Conservation (phyloP, 257 asterid genomes). For the Solanum chmielewskii region DNA sequence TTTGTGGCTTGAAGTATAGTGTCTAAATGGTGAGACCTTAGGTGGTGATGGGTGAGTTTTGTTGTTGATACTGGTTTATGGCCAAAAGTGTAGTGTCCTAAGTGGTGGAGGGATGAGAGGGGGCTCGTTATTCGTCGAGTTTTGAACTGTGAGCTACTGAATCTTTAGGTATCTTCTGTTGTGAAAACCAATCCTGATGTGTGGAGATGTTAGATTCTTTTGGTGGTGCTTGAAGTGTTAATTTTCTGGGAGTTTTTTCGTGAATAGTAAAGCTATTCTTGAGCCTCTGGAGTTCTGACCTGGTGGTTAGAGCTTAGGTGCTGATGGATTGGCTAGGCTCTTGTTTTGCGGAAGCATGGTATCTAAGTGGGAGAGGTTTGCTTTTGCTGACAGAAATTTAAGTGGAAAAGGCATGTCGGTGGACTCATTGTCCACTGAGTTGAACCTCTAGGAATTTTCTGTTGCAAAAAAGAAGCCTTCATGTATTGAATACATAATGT, state of each 20-base stretch:
- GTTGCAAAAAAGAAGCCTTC: neutral
- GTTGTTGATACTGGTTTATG: neutral
- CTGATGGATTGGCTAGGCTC: neutral
- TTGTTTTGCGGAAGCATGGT: neutral
- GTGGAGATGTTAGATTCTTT: neutral
- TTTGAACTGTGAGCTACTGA: neutral
- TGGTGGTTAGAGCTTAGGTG: neutral
- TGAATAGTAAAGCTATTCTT: neutral
- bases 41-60: neutral
- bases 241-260: neutral
- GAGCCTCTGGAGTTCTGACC: neutral
- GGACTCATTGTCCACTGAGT: neutral
- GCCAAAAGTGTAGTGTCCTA: neutral
- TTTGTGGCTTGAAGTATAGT: neutral
- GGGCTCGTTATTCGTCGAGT: neutral
- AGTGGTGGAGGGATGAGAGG: neutral
- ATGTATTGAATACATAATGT: neutral
- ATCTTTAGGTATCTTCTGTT: neutral
- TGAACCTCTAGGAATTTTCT: neutral
- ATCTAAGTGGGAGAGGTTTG: accelerated
- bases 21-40: neutral
- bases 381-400: neutral
- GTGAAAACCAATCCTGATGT: neutral
- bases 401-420: neutral
- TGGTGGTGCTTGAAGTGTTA: neutral